Base-by-base conservation (phyloP, 495 filamentous ascomycete species). In the Xylaria scruposa region DNA sequence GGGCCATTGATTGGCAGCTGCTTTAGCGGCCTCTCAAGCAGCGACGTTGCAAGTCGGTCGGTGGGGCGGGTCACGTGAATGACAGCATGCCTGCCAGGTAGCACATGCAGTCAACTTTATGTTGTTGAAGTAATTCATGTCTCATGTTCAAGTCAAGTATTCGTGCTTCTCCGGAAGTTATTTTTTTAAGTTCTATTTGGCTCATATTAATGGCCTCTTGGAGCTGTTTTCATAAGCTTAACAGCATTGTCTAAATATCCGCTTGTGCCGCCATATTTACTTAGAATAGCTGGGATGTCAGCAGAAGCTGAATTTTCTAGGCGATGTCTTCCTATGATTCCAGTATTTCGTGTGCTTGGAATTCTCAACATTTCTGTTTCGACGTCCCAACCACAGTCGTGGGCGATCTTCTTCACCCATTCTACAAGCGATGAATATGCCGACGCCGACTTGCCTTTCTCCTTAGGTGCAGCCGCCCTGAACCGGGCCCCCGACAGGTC, bases 331-430 rank as follows among this genome's bases (percentile, higher is more conserved):
- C 95, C 95, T 71, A 98, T 72, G 33, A 99, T 82, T 0, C 88
- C 93, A 26, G 90, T 86, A 81, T 98, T 98, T 71, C 97, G 85
- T 51, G 95, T 97, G 78, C 93, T 96, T 12, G 95, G 95, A 67
- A 98, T 97, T 49, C 93, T 84, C 61, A 99, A 77, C 82, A 93
- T 87, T 67, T 95, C 94, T 69, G 85, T 91, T 78, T 98, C 93
- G 7, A 92, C 86, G 4, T 86, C 85, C 85, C 90, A 97, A 0
- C 93, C 94, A 66, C 93, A 84, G 33, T 92, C 89, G 19, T 76
- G 77, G 0, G 92, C 89, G 38, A 99, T 84, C 44, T 81, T 76
- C 40, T 87, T 83, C 3, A 92, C 88, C 84, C 94, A 97, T 19
- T 85, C 86, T 13, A 92, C 91, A 4, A 98, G 84, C 0, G 89